A percentile compares a stretch with the other conserved stretches of the same genome.
Conservation (phyloP, 306 rosid species). For the Notholithocarpus densiflorus region DNA sequence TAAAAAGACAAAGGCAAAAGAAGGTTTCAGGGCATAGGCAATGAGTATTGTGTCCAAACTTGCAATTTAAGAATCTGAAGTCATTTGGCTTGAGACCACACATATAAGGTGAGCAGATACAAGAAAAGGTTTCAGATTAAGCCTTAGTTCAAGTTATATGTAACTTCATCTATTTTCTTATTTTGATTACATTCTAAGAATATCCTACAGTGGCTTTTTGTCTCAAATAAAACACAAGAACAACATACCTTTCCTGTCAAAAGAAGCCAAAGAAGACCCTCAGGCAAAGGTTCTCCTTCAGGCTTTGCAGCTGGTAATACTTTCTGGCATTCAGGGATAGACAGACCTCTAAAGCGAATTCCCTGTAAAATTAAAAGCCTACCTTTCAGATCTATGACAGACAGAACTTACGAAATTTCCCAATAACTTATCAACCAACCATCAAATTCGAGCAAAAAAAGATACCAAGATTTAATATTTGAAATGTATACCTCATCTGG, state of each 20-base stretch:
- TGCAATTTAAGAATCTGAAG: not conserved
- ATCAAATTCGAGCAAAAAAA: not conserved
- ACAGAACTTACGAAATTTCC: slow-evolving; percentile 6
- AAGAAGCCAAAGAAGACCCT: slow-evolving; percentile 91
- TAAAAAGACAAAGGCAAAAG: not conserved
- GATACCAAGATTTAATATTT: slow-evolving; percentile 14
- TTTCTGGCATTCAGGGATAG: slow-evolving; percentile 94
- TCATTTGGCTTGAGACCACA: not conserved
- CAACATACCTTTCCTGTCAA: slow-evolving; percentile 80
- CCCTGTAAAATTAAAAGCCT: slow-evolving; percentile 55
- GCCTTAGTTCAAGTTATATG: not conserved
- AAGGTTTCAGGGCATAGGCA: not conserved
- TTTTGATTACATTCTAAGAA: not conserved
- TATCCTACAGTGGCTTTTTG: slow-evolving; percentile 16
- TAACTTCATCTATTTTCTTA: not conserved
- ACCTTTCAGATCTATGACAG: slow-evolving; percentile 25
- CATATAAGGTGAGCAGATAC: not conserved
- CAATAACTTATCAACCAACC: slow-evolving; percentile 12
- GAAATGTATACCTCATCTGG: slow-evolving; percentile 80
- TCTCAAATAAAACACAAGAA: not conserved
- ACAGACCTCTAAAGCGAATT: slow-evolving; percentile 83
- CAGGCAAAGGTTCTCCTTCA: slow-evolving; percentile 97
- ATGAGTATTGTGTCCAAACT: not conserved
- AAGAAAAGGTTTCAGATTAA: not conserved
- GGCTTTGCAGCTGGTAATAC: slow-evolving; percentile 76